A percentile compares a stretch with the other conserved stretches of the same genome.
phyloP scores from a whole-genome alignment of 331 rosid genomes.

The Stylosanthes scabra region DNA sequence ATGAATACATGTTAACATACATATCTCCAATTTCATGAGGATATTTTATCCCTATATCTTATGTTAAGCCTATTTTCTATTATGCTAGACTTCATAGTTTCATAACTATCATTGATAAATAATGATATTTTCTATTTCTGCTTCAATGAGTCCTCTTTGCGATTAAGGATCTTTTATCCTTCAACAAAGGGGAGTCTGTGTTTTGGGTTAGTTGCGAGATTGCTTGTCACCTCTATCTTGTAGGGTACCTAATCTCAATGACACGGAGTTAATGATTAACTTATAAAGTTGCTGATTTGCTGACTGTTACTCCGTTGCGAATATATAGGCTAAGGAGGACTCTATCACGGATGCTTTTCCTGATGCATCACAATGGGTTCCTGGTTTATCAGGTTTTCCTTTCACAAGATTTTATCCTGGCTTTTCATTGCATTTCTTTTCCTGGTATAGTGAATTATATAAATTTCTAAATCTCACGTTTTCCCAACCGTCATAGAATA shows the following conservation, averaged over 20 bases:
- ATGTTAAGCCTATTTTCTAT: conserved; percentile 1
- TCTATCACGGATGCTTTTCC: conserved; percentile 59
- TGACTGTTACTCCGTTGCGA: conserved; percentile 15
- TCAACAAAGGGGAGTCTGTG: background rate
- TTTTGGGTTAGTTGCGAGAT: background rate
- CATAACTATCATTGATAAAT: background rate
- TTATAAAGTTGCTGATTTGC: conserved; percentile 4
- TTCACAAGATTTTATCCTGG: conserved; percentile 1
- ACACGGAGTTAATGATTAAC: too few relatives aligned
- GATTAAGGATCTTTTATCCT: background rate
- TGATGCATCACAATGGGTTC: conserved; percentile 59
- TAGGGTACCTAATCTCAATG: background rate
- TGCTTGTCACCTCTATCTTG: conserved; percentile 1
- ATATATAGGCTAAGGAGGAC: conserved; percentile 65
- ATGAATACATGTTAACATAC: background rate
- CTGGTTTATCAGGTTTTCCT: conserved; percentile 66
- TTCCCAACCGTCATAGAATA: conserved; percentile 34
- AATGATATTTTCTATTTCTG: background rate
- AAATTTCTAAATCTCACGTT: conserved; percentile 18
- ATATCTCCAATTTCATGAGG: background rate
- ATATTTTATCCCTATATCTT: conserved; percentile 19
- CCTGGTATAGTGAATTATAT: background rate
- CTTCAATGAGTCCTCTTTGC: background rate
- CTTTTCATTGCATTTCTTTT: background rate
- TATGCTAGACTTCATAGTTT: background rate